Base-by-base conservation (phyloP, 306 rosid genomes). In the Casuarina cunninghamiana region DNA sequence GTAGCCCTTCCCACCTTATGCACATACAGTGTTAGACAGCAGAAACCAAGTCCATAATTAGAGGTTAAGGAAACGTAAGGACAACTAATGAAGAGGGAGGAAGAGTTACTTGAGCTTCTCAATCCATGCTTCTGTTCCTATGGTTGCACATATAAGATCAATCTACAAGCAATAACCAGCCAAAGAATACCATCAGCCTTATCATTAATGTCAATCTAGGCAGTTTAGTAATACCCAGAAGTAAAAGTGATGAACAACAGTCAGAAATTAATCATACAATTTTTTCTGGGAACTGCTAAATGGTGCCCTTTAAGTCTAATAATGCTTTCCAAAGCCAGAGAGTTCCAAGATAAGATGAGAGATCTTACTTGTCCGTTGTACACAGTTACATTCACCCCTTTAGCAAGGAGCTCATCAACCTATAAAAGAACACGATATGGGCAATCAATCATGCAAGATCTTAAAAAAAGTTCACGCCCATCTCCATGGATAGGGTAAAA, bases 121-220 rank as follows among this genome's bases (percentile, higher is more conserved):
- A 42, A 93, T 72, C 99, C 99, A 95, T 61, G 96, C 92, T 86
- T 93, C 93, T 51, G 91, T 82, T 46, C 99, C 99, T 79, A 87
- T 93, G 21, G 97, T 93, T 77, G 97, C 84, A 84, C 97, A 95
- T 53, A 93, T 93, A 78, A 95, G 83, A 84, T 95, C 99, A 63
- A 93, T 55, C 99, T 95, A 78, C 39, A 84, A 58, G 71, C 15
- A 61, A 69, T 39, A 37, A 77, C 53, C 61, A 81, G 43, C 73
- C 2, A 81, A 16, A 75, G 65, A n/a, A 55, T 71, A 67, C 7
- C 51, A 68, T 38, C 61, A 54, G 35, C 32, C 32, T 26, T 26
- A 26, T 26, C 32, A 26, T 26, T 26, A 26, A 26, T 26, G 32
- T 26, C 32, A 26, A 26, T 26, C 32, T 26, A 26, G 32, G 32